A percentile compares a stretch with the other conserved stretches of the same genome.
These are phyloP conservation scores for Microbotryomycetes sp. DNA, from an alignment of 1,284 basidiomycete genomes.

Conservation along the genomic window DNA sequence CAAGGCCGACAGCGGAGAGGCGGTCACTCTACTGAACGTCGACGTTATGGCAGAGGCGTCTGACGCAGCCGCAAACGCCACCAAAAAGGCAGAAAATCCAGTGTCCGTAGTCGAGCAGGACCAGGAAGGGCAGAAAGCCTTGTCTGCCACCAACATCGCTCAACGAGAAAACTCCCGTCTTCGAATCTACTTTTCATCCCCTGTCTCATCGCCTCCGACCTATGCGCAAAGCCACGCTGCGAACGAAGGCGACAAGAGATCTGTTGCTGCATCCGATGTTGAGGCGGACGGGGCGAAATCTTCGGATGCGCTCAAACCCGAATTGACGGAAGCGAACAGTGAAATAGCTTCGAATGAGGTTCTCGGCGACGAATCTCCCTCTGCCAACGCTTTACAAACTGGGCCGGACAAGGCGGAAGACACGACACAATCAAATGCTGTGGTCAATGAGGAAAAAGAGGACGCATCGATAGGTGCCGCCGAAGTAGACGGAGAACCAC, in stretches of 20 bases:
- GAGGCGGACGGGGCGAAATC: slow-evolving; percentile 5
- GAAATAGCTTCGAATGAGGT: not conserved
- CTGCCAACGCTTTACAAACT: not conserved
- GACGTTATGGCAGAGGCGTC: not conserved
- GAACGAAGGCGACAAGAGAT: not conserved
- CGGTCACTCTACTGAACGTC: not conserved
- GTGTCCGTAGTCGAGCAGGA: no score
- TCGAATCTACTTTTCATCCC: slow-evolving; percentile 36
- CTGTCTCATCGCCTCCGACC: slow-evolving; percentile 11
- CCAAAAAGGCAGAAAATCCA: no score
- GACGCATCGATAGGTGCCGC: not conserved
- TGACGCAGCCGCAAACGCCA: not conserved
- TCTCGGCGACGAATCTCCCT: not conserved
- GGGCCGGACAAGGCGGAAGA: not conserved
- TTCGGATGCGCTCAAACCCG: not conserved
- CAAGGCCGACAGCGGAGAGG: slow-evolving; percentile 10
- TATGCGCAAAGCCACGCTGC: slow-evolving; percentile 1
- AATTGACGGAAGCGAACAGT: not conserved
- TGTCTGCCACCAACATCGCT: not conserved
- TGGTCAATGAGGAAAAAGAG: not conserved
- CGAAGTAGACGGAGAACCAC: slow-evolving; percentile 3
- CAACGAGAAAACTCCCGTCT: slow-evolving; percentile 35
- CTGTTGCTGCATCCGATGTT: slow-evolving; percentile 1
- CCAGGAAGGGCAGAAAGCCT: not conserved
- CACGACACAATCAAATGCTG: no score